phyloP scores from a whole-genome alignment of 768 basidiomycete genomes.

The Clitopilus hobsonii region DNA sequence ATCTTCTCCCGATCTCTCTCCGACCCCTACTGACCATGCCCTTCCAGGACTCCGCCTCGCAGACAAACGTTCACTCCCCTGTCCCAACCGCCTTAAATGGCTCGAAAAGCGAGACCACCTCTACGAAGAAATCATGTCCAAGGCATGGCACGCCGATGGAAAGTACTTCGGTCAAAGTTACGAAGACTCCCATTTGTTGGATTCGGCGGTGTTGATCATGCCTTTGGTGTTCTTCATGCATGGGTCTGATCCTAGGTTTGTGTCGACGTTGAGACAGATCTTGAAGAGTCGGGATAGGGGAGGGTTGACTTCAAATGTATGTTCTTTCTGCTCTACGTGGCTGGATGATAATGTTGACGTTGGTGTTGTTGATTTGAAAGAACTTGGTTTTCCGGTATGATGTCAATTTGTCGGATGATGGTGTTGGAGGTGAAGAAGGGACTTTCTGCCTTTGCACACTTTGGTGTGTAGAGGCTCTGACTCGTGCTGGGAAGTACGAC shows the following conservation, averaged over 20 bases:
- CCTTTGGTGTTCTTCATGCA: slow-evolving; percentile 91
- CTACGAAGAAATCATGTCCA: slow-evolving; percentile 91
- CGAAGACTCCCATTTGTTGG: slow-evolving; percentile 77
- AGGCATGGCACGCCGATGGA: slow-evolving; percentile 74
- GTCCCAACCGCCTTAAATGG: slow-evolving; percentile 71
- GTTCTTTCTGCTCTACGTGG: slow-evolving; percentile 13
- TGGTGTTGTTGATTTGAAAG: slow-evolving; percentile 30
- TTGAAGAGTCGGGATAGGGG: slow-evolving; percentile 86
- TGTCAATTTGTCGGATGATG: slow-evolving; percentile 79
- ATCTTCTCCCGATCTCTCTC: background rate
- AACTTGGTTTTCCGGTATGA: slow-evolving; percentile 90
- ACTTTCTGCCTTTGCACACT: slow-evolving; percentile 89
- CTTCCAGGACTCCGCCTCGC: slow-evolving; percentile 74
- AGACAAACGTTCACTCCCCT: slow-evolving; percentile 92
- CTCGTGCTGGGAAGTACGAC: slow-evolving; percentile 81
- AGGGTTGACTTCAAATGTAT: slow-evolving; percentile 83
- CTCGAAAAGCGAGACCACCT: slow-evolving; percentile 68
- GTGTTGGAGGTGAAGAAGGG: slow-evolving; percentile 94
- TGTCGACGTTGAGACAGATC: slow-evolving; percentile 78
- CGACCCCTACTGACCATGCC: background rate
- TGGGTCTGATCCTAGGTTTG: slow-evolving; percentile 86
- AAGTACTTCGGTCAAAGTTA: slow-evolving; percentile 85
- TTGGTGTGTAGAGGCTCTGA: slow-evolving; percentile 87
- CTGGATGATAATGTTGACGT: background rate
- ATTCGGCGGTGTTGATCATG: slow-evolving; percentile 89